Conservation (phyloP, 2,329 filamentous ascomycete genomes). For the Torrubiella hemipterigena region DNA sequence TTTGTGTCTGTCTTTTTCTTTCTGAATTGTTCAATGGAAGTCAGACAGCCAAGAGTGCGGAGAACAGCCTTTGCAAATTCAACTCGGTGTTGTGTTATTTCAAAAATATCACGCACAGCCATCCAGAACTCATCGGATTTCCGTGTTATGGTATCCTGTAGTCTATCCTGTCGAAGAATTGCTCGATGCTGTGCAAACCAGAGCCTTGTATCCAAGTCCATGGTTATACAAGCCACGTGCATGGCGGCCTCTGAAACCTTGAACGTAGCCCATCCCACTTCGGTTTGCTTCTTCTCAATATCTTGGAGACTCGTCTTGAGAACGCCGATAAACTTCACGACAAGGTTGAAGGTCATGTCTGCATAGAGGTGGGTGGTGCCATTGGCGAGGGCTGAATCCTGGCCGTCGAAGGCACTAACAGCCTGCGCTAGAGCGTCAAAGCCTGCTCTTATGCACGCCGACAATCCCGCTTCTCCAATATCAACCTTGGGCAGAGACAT, state of each 20-base stretch:
- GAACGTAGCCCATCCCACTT: constrained; percentile 28
- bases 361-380: constrained; percentile 49
- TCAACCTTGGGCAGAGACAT: constrained; percentile 42
- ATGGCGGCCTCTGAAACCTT: constrained; percentile 31
- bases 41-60: constrained; percentile 55
- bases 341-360: constrained; percentile 53
- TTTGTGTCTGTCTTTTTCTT: constrained; percentile 33
- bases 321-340: constrained; percentile 53
- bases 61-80: constrained; percentile 65
- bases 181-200: constrained; percentile 36
- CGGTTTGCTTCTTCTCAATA: constrained; percentile 17
- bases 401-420: constrained; percentile 41
- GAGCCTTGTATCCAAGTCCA: constrained; percentile 31
- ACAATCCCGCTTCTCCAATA: constrained; percentile 44
- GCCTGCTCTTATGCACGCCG: constrained; percentile 52
- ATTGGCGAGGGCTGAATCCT: constrained; percentile 28
- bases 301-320: constrained; percentile 44
- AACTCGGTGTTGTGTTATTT: constrained; percentile 58
- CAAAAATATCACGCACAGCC: constrained; percentile 56
- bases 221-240: constrained; percentile 39
- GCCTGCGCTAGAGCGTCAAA: constrained; percentile 47
- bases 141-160: constrained; percentile 56
- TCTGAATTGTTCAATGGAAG: constrained; percentile 64
- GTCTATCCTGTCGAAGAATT: constrained; percentile 45
- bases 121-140: constrained; percentile 42